These are phyloP conservation scores for Quercus dentata DNA, from an alignment of 306 rosid species.

Conservation along the genomic window DNA sequence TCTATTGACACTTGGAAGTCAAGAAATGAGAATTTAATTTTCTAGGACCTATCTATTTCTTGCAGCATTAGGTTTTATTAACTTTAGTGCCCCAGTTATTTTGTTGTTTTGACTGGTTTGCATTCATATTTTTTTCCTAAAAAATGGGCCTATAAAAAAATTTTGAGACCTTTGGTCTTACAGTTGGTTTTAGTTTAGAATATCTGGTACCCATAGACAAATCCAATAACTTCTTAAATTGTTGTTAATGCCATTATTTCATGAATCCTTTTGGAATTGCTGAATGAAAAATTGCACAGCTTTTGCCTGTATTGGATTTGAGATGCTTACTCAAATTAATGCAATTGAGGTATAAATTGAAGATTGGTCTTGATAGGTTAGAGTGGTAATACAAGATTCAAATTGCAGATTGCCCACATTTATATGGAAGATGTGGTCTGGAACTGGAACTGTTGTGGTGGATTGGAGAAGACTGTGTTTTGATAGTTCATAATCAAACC, in stretches of 20 bases:
- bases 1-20: not conserved
- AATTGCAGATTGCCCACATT: not conserved
- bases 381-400: not conserved
- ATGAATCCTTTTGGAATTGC: not conserved
- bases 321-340: not conserved
- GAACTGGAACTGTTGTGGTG: not conserved
- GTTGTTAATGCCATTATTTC: not conserved
- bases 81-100: not conserved
- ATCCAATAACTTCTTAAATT: not conserved
- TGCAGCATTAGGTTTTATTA: not conserved
- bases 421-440: not conserved
- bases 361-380: not conserved
- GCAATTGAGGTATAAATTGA: not conserved
- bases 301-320: not conserved
- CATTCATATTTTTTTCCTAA: not conserved
- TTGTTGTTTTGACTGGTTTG: not conserved
- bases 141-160: not conserved
- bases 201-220: not conserved
- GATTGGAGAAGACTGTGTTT: not conserved
- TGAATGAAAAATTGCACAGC: not conserved
- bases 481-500: not conserved
- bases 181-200: not conserved
- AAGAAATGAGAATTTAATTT: not conserved
- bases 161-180: not conserved
- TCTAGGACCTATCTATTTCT: not conserved